These are phyloP conservation scores for Irpex lacteus DNA, from an alignment of 1,284 basidiomycete species.

Conservation along the genomic window DNA sequence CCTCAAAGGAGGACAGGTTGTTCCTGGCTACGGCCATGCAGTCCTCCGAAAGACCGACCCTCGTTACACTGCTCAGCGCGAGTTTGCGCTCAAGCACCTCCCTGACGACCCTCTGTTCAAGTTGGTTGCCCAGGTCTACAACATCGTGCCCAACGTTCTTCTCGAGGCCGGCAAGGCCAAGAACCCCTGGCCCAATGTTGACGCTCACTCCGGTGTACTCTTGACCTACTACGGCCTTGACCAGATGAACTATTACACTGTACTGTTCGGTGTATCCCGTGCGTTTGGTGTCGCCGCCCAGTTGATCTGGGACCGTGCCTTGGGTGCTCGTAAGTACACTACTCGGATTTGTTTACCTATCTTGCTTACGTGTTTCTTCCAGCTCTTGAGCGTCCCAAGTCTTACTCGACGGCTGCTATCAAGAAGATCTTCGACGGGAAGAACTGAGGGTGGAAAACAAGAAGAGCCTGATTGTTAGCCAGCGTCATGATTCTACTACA, in stretches of 20 bases:
- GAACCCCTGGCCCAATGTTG: constrained; percentile 94
- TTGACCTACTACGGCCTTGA: constrained; percentile 87
- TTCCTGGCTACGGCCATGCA: constrained; percentile 95
- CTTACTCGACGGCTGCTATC: constrained; percentile 77
- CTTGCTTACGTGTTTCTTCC: constrained; percentile 11
- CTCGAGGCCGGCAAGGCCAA: constrained; percentile 94
- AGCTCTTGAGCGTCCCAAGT: constrained; percentile 88
- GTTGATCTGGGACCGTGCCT: constrained; percentile 94
- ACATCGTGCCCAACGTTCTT: constrained; percentile 91
- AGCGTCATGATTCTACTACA: not conserved
- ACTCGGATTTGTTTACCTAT: not conserved
- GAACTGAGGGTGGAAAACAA: constrained; percentile 22
- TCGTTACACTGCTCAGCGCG: constrained; percentile 93
- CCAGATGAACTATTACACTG: constrained; percentile 94
- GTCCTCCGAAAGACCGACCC: constrained; percentile 98
- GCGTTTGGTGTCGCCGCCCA: constrained; percentile 89
- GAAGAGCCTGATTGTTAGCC: not conserved
- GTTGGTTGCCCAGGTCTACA: constrained; percentile 90
- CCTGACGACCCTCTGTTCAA: constrained; percentile 89
- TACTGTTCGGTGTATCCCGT: constrained; percentile 95
- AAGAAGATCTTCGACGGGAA: constrained; percentile 70
- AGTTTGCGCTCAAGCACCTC: constrained; percentile 90
- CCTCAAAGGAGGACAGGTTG: constrained; percentile 87
- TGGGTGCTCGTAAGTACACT: constrained; percentile 76
- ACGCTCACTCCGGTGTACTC: constrained; percentile 95